Evolutionary conservation across 225 moss, liverwort and hornwort species (phyloP), one percentile per base, ranked within the genome.

Genomic region (Lunularia cruciata): DNA sequence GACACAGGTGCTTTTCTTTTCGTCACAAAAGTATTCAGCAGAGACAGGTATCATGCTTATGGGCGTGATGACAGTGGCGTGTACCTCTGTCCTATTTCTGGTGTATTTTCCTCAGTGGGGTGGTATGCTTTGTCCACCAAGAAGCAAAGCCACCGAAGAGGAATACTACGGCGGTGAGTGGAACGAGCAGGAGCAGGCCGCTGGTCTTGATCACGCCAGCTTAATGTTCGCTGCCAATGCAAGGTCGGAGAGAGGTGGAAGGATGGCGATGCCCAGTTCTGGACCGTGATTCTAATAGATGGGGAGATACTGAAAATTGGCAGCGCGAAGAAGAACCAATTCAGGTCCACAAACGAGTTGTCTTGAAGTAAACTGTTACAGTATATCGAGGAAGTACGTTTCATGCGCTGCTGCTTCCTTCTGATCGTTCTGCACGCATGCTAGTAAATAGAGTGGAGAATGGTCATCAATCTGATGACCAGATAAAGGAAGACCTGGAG

Each of bases 31-130:
- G 0, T 79, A 77, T n/a, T 43, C 58, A 0, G 89, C 88, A 1
- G 85, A 91, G 38, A 62, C 30, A 0, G 90, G 90, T 0, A 69
- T 91, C 0, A 77, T 71, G 51, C 84, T 84, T 57, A 91, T 91
- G 90, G 90, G 90, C 0, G 18, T 88, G 15, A 76, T 86, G 79
- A 91, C 85, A 43, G 40, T 91, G 15, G 72, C 66, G n/a, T 37
- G 53, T 67, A 81, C 88, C 6, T 0, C 69, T 25, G 66, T 77
- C 0, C 77, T 86, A 8, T 3, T 30, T 1, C 7, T 83, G 0
- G 45, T 86, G 0, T 82, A 82, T 51, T 91, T 91, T 33, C 91
- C 91, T 0, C 77, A 76, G 70, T 91, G 91, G 91, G 86, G 91
- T 0, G 83, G 91, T 0, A 88, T 91, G 86, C 49, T 88, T 53